Percentiles rank a stretch among this genome's conserved stretches.
Conservation (phyloP, 352 stramenopile genomes). For the Pythium insidiosum region DNA sequence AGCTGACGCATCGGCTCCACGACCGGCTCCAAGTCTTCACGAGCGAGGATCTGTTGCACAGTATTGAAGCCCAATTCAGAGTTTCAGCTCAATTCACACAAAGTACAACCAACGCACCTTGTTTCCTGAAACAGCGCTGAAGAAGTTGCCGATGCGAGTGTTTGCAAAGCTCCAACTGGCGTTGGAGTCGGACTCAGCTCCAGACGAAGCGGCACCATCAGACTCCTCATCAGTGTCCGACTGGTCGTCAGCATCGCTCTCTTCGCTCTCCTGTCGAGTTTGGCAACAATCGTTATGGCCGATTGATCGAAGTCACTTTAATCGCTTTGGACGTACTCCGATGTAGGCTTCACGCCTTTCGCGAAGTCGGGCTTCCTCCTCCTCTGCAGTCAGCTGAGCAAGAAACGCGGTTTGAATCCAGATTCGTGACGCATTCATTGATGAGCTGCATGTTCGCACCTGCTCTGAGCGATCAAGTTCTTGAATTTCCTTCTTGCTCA, state of each 20-base stretch:
- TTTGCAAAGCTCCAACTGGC: constrained; percentile 75
- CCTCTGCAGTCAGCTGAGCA: constrained; percentile 43
- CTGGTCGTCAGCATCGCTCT: constrained; percentile 52
- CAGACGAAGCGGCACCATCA: constrained; percentile 31
- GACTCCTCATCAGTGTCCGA: constrained; percentile 74
- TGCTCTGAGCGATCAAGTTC: constrained; percentile 63
- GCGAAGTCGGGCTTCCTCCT: constrained; percentile 61
- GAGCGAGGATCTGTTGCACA: constrained; percentile 69
- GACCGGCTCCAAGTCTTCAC: constrained; percentile 89
- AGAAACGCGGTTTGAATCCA: background rate
- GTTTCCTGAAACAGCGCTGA: constrained; percentile 80
- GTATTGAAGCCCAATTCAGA: background rate
- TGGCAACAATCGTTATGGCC: too few species aligned
- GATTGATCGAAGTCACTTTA: too few species aligned
- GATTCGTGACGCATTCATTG: too few species aligned
- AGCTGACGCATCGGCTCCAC: constrained; percentile 92
- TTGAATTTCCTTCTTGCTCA: constrained; percentile 77
- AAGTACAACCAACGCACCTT: constrained; percentile 46
- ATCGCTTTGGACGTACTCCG: constrained; percentile 34
- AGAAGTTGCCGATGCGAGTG: constrained; percentile 72
- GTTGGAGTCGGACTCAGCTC: constrained; percentile 55
- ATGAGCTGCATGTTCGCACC: too few species aligned
- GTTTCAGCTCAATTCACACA: too few species aligned
- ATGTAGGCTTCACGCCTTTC: constrained; percentile 79
- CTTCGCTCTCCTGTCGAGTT: constrained; percentile 59